Evolutionary conservation across 148 eudicot genomes (phyloP).

Genomic region (Nepenthes gracilis): DNA sequence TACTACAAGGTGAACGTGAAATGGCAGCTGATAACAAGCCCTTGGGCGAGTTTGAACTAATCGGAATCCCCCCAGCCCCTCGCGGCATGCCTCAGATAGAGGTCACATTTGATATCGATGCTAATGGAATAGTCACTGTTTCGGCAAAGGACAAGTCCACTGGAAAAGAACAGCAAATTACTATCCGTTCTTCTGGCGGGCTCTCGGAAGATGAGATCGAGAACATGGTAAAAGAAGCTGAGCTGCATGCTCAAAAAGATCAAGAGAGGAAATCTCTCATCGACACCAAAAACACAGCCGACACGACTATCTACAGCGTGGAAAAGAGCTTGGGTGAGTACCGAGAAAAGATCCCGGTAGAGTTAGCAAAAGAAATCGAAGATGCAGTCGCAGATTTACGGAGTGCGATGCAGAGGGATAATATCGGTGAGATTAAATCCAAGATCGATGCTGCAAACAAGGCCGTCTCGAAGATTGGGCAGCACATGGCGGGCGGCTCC

Average conservation of each 20-base stretch:
- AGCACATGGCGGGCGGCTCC: constrained; percentile 71
- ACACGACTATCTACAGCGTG: constrained; percentile 70
- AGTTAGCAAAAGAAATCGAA: constrained; percentile 66
- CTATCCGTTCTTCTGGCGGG: constrained; percentile 81
- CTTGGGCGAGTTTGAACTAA: constrained; percentile 83
- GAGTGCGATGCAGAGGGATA: constrained; percentile 43
- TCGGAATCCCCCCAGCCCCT: constrained; percentile 91
- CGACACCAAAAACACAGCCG: constrained; percentile 74
- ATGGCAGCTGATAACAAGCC: constrained; percentile 87
- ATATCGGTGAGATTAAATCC: constrained; percentile 65
- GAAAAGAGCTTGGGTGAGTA: constrained; percentile 81
- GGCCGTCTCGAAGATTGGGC: constrained; percentile 88
- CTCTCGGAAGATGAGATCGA: constrained; percentile 81
- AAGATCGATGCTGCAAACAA: constrained; percentile 77
- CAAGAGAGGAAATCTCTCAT: constrained; percentile 69
- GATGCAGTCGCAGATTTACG: constrained; percentile 65
- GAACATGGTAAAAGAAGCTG: constrained; percentile 87
- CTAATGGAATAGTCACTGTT: constrained; percentile 88
- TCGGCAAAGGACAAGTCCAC: constrained; percentile 93
- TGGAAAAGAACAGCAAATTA: constrained; percentile 79
- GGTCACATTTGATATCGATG: constrained; percentile 94
- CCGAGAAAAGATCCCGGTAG: constrained; percentile 63
- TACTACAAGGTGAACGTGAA: constrained; percentile 91
- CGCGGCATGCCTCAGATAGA: constrained; percentile 93
- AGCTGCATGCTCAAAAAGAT: constrained; percentile 77